A percentile compares a stretch with the other conserved stretches of the same genome.
phyloP scores from a whole-genome alignment of 2,329 filamentous ascomycete species.

The Aschersonia sp. region DNA sequence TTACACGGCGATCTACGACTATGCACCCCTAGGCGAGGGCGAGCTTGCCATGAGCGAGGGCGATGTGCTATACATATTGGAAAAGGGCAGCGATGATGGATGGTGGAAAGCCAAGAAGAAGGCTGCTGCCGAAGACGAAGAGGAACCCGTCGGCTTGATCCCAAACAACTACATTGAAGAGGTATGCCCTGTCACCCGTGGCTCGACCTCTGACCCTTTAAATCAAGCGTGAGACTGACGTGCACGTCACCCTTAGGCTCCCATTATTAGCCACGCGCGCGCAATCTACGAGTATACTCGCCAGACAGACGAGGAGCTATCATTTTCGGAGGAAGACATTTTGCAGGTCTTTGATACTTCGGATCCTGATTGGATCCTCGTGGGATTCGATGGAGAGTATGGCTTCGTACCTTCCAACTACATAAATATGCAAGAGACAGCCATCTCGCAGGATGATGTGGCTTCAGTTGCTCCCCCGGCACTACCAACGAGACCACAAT shows the following conservation, averaged over 20 bases:
- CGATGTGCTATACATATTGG: slow-evolving; percentile 76
- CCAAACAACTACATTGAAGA: slow-evolving; percentile 93
- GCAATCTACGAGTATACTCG: slow-evolving; percentile 97
- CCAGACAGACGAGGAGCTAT: slow-evolving; percentile 95
- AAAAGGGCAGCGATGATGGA: slow-evolving; percentile 62
- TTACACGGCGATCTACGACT: slow-evolving; percentile 85
- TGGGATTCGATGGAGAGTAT: slow-evolving; percentile 70
- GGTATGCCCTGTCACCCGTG: slow-evolving; percentile 32
- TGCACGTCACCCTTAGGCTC: slow-evolving; percentile 30
- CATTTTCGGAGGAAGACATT: slow-evolving; percentile 76
- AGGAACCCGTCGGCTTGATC: slow-evolving; percentile 79
- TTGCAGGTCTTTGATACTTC: slow-evolving; percentile 79
- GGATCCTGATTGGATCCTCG: slow-evolving; percentile 93
- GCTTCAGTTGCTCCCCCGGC: slow-evolving; percentile 20
- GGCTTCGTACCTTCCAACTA: slow-evolving; percentile 96
- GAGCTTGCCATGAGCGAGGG: slow-evolving; percentile 78
- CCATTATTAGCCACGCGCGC: slow-evolving; percentile 55
- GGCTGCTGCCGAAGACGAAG: slow-evolving; percentile 68
- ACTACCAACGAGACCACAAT: slow-evolving; percentile 27
- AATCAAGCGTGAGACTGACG: background rate
- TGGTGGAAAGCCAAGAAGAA: slow-evolving; percentile 98
- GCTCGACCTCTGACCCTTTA: background rate
- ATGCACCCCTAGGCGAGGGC: slow-evolving; percentile 70
- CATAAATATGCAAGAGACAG: slow-evolving; percentile 53
- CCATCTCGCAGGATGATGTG: slow-evolving; percentile 26